Evolutionary conservation across 2,329 filamentous ascomycete species (phyloP).

Genomic region (Thelonectria olida): DNA sequence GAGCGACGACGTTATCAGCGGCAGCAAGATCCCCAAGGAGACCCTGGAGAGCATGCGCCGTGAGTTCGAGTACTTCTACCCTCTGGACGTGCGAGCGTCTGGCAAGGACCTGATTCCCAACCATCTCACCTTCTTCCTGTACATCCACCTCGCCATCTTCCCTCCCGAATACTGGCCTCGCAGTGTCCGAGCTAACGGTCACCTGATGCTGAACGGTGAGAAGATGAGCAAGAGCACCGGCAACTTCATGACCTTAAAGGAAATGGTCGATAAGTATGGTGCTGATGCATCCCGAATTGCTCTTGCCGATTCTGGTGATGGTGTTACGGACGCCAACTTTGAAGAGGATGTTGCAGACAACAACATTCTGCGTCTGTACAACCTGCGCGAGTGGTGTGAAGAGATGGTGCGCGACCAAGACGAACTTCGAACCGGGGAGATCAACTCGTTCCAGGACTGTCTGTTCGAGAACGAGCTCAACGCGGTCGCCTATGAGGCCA

Average conservation of each 20-base stretch:
- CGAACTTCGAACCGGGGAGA: conserved; percentile 76
- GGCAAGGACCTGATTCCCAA: conserved; percentile 95
- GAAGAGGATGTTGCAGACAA: conserved; percentile 95
- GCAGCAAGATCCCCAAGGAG: conserved; percentile 77
- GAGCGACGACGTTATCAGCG: conserved; percentile 69
- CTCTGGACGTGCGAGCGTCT: conserved; percentile 85
- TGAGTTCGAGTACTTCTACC: conserved; percentile 98
- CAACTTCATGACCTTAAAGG: conserved; percentile 92
- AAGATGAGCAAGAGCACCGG: conserved; percentile 99
- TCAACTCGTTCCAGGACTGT: conserved; percentile 83
- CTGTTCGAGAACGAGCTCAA: conserved; percentile 96
- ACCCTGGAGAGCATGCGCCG: conserved; percentile 83
- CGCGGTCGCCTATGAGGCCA: conserved; percentile 79
- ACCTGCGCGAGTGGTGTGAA: conserved; percentile 90
- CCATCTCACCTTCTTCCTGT: conserved; percentile 95
- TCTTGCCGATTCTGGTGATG: conserved; percentile 93
- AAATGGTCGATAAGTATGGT: conserved; percentile 90
- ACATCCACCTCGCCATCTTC: conserved; percentile 92
- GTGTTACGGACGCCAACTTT: conserved; percentile 95
- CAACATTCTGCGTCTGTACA: conserved; percentile 85
- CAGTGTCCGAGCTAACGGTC: conserved; percentile 88
- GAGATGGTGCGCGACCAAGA: conserved; percentile 78
- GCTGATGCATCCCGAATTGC: conserved; percentile 92
- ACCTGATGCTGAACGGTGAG: conserved; percentile 92
- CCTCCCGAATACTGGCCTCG: conserved; percentile 87